Evolutionary conservation across 2,329 filamentous ascomycete species (phyloP).

Genomic region (Sporothrix pseudoabietina): DNA sequence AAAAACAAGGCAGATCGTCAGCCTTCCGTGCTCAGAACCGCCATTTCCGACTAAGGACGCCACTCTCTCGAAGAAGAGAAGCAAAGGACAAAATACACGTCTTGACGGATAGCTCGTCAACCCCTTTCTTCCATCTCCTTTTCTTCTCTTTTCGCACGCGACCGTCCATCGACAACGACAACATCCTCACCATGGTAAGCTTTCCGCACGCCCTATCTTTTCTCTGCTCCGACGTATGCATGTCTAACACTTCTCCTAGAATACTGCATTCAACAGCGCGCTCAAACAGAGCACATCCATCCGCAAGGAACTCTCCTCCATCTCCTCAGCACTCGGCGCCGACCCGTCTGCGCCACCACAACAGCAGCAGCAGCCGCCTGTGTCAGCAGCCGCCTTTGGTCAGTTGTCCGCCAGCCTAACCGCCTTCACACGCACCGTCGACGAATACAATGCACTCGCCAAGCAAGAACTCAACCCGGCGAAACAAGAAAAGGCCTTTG

Average conservation of each 20-base stretch:
- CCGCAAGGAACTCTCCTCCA: conserved; percentile 66
- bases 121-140: background rate
- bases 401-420: conserved; percentile 69
- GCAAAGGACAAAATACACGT: background rate
- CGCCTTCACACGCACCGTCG: conserved; percentile 83
- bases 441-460: conserved; percentile 85
- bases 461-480: conserved; percentile 86
- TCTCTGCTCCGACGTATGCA: background rate
- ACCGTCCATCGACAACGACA: background rate
- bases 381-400: conserved; percentile 48
- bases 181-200: background rate
- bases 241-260: conserved; percentile 51
- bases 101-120: background rate
- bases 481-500: conserved; percentile 88
- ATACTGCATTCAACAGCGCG: conserved; percentile 82
- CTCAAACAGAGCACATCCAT: conserved; percentile 82
- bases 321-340: conserved; percentile 39
- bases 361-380: conserved; percentile 53
- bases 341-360: conserved; percentile 36
- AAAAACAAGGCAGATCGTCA: background rate
- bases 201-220: background rate
- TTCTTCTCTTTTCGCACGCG: background rate
- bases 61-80: background rate
- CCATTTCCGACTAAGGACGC: background rate
- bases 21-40: background rate